Percentiles rank a stretch among this genome's conserved stretches.
phyloP scores from a whole-genome alignment of 2,329 filamentous ascomycete species.

The Elsinoe perseae region DNA sequence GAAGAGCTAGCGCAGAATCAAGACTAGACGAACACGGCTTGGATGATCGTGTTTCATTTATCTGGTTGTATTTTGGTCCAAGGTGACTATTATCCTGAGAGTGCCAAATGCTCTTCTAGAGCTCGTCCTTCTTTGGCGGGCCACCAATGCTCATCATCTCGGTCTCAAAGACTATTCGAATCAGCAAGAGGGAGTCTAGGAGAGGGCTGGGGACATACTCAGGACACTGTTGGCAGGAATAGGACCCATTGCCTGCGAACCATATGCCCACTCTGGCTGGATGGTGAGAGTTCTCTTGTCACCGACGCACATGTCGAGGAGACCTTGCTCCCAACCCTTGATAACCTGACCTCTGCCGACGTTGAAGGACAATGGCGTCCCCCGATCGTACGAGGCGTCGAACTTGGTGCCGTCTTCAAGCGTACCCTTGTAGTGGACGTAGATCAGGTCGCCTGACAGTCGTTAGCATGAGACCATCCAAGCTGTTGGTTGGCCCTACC shows the following conservation, averaged over 20 bases:
- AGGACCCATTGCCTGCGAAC: slow-evolving; percentile 67
- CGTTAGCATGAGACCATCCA: slow-evolving; percentile 33
- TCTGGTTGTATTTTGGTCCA: neutral
- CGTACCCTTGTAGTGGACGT: slow-evolving; percentile 83
- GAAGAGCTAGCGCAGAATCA: slow-evolving; percentile 45
- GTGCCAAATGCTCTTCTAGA: slow-evolving; percentile 2
- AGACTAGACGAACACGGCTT: slow-evolving; percentile 30
- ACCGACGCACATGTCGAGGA: slow-evolving; percentile 91
- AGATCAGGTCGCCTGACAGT: slow-evolving; percentile 62
- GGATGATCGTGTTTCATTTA: neutral
- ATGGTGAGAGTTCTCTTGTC: slow-evolving; percentile 91
- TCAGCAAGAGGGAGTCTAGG: slow-evolving; percentile 9
- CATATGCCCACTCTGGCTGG: slow-evolving; percentile 79
- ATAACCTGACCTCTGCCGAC: slow-evolving; percentile 84
- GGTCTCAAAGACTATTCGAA: slow-evolving; percentile 71
- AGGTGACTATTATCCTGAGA: neutral
- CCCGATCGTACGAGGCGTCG: slow-evolving; percentile 62
- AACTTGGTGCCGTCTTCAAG: slow-evolving; percentile 58
- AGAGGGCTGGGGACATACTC: slow-evolving; percentile 41
- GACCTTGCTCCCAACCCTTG: slow-evolving; percentile 88
- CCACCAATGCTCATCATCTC: slow-evolving; percentile 79
- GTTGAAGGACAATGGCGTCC: slow-evolving; percentile 67
- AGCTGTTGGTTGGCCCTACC: slow-evolving; percentile 28
- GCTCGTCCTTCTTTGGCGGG: slow-evolving; percentile 42
- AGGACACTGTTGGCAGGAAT: slow-evolving; percentile 80